A percentile compares a stretch with the other conserved stretches of the same genome.
phyloP scores from a whole-genome alignment of 768 basidiomycete species.

The Hericium coralloides region DNA sequence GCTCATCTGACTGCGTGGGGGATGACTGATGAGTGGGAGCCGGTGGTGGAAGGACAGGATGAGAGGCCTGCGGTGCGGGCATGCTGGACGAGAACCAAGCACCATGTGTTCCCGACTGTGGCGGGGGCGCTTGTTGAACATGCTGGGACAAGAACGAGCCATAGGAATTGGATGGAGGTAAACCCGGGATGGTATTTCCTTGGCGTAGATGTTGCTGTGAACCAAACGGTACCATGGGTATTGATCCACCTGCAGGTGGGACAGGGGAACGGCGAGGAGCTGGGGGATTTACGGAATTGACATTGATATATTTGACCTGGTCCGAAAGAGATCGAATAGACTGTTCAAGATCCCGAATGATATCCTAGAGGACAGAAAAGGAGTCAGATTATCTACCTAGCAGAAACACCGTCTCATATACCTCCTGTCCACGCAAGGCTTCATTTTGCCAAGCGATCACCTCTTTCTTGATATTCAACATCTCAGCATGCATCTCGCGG shows the following conservation, averaged over 20 bases:
- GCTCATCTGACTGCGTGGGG: slow-evolving; percentile 53
- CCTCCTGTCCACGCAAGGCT: slow-evolving; percentile 71
- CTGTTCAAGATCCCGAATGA: slow-evolving; percentile 76
- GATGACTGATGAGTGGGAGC: slow-evolving; percentile 31
- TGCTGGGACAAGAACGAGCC: slow-evolving; percentile 14
- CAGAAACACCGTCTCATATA: slow-evolving; percentile 23
- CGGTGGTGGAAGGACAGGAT: slow-evolving; percentile 64
- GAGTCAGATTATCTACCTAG: slow-evolving; percentile 8
- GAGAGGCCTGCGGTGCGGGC: slow-evolving; percentile 76
- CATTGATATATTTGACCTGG: slow-evolving; percentile 71
- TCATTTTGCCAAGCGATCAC: slow-evolving; percentile 77
- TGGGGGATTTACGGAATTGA: slow-evolving; percentile 31
- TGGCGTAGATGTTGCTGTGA: slow-evolving; percentile 17
- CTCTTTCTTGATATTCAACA: slow-evolving; percentile 72
- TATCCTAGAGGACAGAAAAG: slow-evolving; percentile 32
- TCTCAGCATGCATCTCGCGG: slow-evolving; percentile 66
- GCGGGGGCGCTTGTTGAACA: slow-evolving; percentile 12
- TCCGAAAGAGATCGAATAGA: slow-evolving; percentile 67
- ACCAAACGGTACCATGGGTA: slow-evolving; percentile 3
- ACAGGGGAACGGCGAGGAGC: slow-evolving; percentile 15
- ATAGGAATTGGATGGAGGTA: slow-evolving; percentile 24
- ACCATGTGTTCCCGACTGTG: slow-evolving; percentile 21
- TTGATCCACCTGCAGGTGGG: slow-evolving; percentile 7
- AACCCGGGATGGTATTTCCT: slow-evolving; percentile 27
- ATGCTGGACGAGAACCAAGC: slow-evolving; percentile 57